Evolutionary conservation across 2,329 filamentous ascomycete species (phyloP), one percentile per base, ranked within the genome.

Genomic region (Fusarium miscanthi): DNA sequence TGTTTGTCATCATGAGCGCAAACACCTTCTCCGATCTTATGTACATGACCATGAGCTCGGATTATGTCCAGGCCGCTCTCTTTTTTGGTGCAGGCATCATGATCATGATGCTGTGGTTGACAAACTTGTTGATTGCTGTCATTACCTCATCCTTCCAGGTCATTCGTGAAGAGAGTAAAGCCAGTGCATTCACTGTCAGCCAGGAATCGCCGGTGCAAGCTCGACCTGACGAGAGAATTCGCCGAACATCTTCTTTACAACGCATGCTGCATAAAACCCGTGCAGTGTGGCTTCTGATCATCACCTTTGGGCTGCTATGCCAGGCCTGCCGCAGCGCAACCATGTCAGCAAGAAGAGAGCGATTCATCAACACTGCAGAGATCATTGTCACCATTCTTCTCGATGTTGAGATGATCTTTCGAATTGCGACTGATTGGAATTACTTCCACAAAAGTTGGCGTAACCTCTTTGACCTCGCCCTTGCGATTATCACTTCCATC

Each of bases 71-170:
- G 21, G 91, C 94, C 8, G 94, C 95, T 3, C 84, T 98, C 6
- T 99, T 91, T 78, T 92, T 92, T 62, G 90, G 87, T 31, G 89
- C 87, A 17, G 89, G 88, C 30, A 95, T 97, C 79, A 91, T 99
- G 77, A 94, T 99, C 72, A 89, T 99, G 87, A 96, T 94, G 85
- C 87, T 99, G 54, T 99, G 96, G 96, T 89, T 99, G 77, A 94
- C 97, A 72, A 98, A 98, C 81, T 89, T 99, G 83, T 82, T 93
- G 51, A 97, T 99, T 78, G 96, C 96, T 6, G 96, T 99, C 77
- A 99, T 99, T 79, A 99, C 96, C 0, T 97, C 96, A 9, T 98
- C 95, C 2, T 99, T 99, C 78, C 96, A 99, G 80, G 93, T 99
- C 73, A 99, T 99, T 76, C 90, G 96, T 72, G 97, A 99, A 84